Base-by-base conservation (phyloP, 164 flowering plant species). In the Chimonanthus praecox region DNA sequence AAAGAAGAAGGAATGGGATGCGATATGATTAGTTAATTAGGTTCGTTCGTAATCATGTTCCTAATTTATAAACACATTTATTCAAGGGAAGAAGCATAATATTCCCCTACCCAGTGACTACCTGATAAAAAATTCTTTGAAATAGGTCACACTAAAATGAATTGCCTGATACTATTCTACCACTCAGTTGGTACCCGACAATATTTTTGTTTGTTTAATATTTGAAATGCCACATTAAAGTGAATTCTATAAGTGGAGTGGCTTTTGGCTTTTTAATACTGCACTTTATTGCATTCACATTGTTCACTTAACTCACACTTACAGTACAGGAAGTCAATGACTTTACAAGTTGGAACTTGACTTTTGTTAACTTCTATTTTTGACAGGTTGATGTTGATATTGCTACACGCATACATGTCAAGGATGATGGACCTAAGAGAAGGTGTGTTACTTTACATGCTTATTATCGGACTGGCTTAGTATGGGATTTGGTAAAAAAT, bases 381-480 rank as follows among this genome's bases (percentile, higher is more conserved):
- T 50, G 68, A 47, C 90, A 95, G 99, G 85, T 86, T 81, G 97
- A 89, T 84, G 89, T 90, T 79, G 98, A 95, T 79, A 82, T 95
- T 72, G 88, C 92, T 54, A 93, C 99, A 71, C 96, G 86, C 76
- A 79, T 95, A 76, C 85, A 83, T 64, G 87, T 95, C 15, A 85
- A 88, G 77, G 94, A 87, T 46, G 98, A 93, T 82, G 99, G 98
- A 66, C 97, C 96, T 58, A 87, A 85, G 74, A 88, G 94, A 85
- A 95, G 99, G 98, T 95, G 44, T 75, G 85, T 63, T 47, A 74
- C 63, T 74, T 69, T 18, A n/a, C 60, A 54, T 13, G 60, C 11
- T 54, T 54, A 54, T 54, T 13, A 4, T 33, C 2, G 33, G 33
- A 33, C 33, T 33, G 33, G 33, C 33, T 33, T 33, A 33, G 33